These are phyloP conservation scores for Thermothielavioides terrestris DNA, from an alignment of 495 filamentous ascomycete genomes.

Conservation along the genomic window DNA sequence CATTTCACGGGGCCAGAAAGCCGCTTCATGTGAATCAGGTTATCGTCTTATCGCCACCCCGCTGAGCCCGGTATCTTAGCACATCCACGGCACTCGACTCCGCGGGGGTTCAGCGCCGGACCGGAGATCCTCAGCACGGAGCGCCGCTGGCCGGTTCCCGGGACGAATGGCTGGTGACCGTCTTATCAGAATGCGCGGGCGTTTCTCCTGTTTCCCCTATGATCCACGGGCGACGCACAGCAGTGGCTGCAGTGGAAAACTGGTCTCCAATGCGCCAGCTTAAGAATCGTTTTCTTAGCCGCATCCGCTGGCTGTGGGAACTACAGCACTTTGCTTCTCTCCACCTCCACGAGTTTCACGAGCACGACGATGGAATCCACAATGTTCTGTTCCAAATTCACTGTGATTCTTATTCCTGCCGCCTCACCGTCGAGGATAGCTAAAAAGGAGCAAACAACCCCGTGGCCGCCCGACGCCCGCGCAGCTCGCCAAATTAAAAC, in stretches of 20 bases:
- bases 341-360: not conserved
- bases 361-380: not conserved
- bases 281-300: not conserved
- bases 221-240: not conserved
- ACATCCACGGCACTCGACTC: conserved; percentile 2
- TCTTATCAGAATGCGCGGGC: not conserved
- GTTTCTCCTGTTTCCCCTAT: too few species aligned
- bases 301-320: not conserved
- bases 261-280: not conserved
- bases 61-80: not conserved
- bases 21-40: conserved; percentile 7
- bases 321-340: not conserved
- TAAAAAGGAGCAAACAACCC: not conserved
- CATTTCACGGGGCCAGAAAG: conserved; percentile 16
- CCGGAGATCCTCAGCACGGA: conserved; percentile 12
- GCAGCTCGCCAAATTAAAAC: conserved; percentile 1
- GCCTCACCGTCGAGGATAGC: not conserved
- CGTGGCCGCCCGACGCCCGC: not conserved
- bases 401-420: not conserved
- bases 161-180: not conserved
- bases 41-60: conserved; percentile 16
- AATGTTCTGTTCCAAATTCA: not conserved
- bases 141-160: not conserved
- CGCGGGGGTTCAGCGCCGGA: conserved; percentile 10
- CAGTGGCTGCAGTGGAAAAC: not conserved